phyloP scores from a whole-genome alignment of 2,329 filamentous ascomycete genomes.

The Curvularia verruculosa region DNA sequence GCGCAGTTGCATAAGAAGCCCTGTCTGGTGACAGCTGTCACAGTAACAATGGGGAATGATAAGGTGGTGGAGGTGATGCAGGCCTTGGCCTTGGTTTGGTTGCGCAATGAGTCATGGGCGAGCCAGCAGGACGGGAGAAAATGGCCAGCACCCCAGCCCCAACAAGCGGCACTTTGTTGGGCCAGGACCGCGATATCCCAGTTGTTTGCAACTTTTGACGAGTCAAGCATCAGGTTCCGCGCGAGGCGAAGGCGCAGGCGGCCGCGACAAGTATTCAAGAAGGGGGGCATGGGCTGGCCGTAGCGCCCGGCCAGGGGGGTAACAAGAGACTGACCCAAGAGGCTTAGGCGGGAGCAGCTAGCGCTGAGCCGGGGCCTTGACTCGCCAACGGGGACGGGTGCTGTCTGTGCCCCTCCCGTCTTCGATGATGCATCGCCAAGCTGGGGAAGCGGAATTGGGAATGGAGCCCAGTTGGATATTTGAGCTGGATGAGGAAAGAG shows the following conservation, averaged over 20 bases:
- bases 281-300: not conserved
- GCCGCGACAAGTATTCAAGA: not conserved
- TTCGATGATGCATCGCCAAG: slow-evolving; percentile 23
- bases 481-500: slow-evolving; percentile 12
- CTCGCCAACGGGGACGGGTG: slow-evolving; percentile 13
- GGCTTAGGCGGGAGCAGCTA: slow-evolving; percentile 12
- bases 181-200: not conserved
- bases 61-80: slow-evolving; percentile 1
- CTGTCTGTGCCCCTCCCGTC: slow-evolving; percentile 19
- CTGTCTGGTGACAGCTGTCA: slow-evolving; percentile 16
- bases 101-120: slow-evolving; percentile 8
- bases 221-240: slow-evolving; percentile 11
- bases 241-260: slow-evolving; percentile 13
- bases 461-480: not conserved
- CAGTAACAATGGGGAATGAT: slow-evolving; percentile 4
- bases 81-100: not conserved
- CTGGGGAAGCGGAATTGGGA: slow-evolving; percentile 20
- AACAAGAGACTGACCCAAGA: not conserved
- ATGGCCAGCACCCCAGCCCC: slow-evolving; percentile 5
- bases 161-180: slow-evolving; percentile 11
- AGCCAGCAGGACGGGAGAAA: slow-evolving; percentile 5
- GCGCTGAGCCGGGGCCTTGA: slow-evolving; percentile 6
- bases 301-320: slow-evolving; percentile 1
- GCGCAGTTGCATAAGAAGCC: slow-evolving; percentile 11
- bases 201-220: not conserved